Evolutionary conservation across 768 basidiomycete genomes (phyloP).

Genomic region (Filobasidium floriforme): DNA sequence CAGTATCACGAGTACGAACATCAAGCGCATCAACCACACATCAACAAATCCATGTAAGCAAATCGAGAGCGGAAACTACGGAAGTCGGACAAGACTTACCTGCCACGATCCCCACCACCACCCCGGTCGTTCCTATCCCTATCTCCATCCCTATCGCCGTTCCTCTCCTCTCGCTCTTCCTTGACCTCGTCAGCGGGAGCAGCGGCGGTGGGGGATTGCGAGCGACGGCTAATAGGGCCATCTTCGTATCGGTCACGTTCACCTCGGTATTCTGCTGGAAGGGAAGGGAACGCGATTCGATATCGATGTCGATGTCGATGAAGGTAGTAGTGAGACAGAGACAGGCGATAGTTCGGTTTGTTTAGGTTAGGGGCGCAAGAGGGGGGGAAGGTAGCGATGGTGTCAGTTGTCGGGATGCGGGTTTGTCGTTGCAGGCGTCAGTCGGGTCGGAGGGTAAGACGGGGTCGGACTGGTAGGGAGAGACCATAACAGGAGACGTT

Average conservation of each 20-base stretch:
- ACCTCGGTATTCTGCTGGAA: slow-evolving; percentile 18
- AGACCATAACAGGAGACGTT: no score
- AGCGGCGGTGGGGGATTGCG: slow-evolving; percentile 12
- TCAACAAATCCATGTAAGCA: background rate
- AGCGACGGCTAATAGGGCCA: slow-evolving; percentile 16
- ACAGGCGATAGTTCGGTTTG: no score
- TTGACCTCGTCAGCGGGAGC: background rate
- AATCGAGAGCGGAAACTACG: background rate
- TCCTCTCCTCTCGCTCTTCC: slow-evolving; percentile 13
- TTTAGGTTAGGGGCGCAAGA: no score
- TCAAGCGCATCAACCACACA: slow-evolving; percentile 1
- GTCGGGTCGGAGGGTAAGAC: no score
- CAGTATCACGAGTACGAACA: no score
- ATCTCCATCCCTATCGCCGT: slow-evolving; percentile 16
- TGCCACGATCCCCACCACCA: slow-evolving; percentile 17
- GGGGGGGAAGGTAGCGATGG: no score
- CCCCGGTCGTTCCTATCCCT: slow-evolving; percentile 8
- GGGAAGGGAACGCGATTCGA: background rate
- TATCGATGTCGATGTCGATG: background rate
- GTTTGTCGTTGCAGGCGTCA: no score
- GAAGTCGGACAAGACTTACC: slow-evolving; percentile 10
- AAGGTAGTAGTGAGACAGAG: background rate
- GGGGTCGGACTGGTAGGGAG: no score
- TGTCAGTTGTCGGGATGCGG: no score
- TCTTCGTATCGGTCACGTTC: slow-evolving; percentile 22